Base-by-base conservation (phyloP, 202 grass and related monocot genomes). In the Thinopyrum obtusiflorum region DNA sequence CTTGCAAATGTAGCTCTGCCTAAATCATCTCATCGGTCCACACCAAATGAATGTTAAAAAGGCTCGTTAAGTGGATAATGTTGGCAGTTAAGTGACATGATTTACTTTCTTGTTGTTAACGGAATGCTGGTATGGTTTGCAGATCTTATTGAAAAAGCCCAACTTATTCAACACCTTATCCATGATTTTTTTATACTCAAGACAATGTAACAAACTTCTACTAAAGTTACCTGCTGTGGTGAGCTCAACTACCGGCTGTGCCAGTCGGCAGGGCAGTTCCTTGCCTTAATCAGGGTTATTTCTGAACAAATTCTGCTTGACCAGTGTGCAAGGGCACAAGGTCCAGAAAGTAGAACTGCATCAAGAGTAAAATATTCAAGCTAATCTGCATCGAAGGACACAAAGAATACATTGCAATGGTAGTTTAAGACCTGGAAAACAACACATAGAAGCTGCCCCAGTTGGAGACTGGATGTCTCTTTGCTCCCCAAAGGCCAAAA, bases 381-480 rank as follows among this genome's bases (percentile, higher is more conserved):
- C 15, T 57, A 57, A 82, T 66, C 77, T 46, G 31, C 70, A 72
- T 77, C 40, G 64, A 53, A 73, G 33, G 53, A 20, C 29, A 65
- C 55, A 82, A 64, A 82, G 14, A 68, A 85, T 63, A 21, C 9
- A 73, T 66, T 26, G 59, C 20, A 88, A 29, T 80, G 60, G 25
- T 68, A 80, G 76, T 64, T 83, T 75, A 67, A 53, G 55, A 68
- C 46, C 60, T 47, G 60, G 66, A 15, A 90, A 13, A 76, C 49
- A 49, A 80, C 51, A 84, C 80, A 67, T 25, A 74, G 63, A 69
- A 80, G 36, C 61, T 84, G 63, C 74, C 26, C 80, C 68, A 80
- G 88, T 61, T 75, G 60, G 88, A 86, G 61, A 68, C 80, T 83
- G 59, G 65, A 59, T 77, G 73, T 78, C 79, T 72, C 55, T 25